Conservation (phyloP, 225 moss, liverwort and hornwort species). For the Pseudisothecium myosuroides region DNA sequence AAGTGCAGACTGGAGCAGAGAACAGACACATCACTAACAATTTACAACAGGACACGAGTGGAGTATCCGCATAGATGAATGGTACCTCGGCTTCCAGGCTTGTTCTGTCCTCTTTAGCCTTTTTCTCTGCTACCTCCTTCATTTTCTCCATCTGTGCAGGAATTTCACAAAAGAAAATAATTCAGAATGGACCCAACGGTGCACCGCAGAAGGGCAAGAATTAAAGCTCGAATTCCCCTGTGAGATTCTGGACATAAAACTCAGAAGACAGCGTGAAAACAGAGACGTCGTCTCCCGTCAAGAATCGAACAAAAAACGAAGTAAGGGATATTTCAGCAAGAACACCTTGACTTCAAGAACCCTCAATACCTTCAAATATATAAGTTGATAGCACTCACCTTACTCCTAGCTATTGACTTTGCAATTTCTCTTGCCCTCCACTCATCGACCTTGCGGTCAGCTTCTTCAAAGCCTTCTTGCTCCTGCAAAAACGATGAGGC, state of each 20-base stretch:
- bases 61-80: not conserved
- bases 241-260: not conserved
- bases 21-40: not conserved
- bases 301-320: not conserved
- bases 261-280: not conserved
- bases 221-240: not conserved
- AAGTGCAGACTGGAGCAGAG: not conserved
- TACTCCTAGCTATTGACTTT: constrained; percentile 68
- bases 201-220: not conserved
- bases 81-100: constrained; percentile 63
- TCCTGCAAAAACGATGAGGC: constrained; percentile 33
- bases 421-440: constrained; percentile 97
- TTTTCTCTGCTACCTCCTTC: constrained; percentile 75
- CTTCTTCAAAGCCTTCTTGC: constrained; percentile 51
- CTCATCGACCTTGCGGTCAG: constrained; percentile 81
- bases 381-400: constrained; percentile 28
- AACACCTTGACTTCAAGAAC: not conserved
- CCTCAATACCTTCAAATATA: not conserved
- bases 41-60: not conserved
- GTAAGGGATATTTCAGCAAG: not conserved
- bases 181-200: not conserved
- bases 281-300: not conserved
- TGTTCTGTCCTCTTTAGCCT: constrained; percentile 64
- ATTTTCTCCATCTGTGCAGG: constrained; percentile 82
- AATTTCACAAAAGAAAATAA: not conserved